Percentiles rank a stretch among this genome's conserved stretches.
Evolutionary conservation across 306 rosid species (phyloP).

Genomic region (Albizia julibrissin): DNA sequence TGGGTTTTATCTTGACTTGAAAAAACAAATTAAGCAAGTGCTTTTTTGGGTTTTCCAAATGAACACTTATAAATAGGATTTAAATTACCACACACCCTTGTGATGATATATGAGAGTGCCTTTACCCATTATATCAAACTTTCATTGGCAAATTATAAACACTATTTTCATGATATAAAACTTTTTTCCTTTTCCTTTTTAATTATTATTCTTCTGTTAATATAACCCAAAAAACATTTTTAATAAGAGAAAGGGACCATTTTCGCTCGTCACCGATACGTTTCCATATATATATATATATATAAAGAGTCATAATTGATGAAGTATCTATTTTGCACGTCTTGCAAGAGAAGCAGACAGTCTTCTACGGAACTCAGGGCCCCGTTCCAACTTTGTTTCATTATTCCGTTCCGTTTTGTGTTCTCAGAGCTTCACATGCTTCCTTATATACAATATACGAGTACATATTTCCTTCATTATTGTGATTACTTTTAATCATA

Average conservation of each 20-base stretch:
- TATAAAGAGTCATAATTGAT: not conserved
- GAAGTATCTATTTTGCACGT: not conserved
- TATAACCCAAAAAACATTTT: not conserved
- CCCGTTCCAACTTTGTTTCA: not conserved
- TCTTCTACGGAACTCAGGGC: conserved; percentile 2
- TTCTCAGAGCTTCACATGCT: not conserved
- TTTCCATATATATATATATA: not conserved
- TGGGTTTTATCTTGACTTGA: fast-evolving
- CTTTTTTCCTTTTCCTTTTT: not conserved
- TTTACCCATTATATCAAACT: not conserved
- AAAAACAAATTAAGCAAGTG: too few relatives aligned
- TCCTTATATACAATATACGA: not conserved
- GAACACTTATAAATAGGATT: too few relatives aligned
- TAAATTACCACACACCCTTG: too few relatives aligned
- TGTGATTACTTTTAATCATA: not conserved
- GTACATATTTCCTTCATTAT: not conserved
- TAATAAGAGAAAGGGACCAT: not conserved
- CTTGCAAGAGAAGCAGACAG: not conserved
- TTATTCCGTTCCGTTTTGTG: conserved; percentile 2
- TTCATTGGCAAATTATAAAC: not conserved
- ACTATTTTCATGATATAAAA: not conserved
- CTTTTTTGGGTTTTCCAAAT: too few relatives aligned
- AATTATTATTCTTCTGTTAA: not conserved
- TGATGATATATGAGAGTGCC: not conserved
- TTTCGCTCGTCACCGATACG: not conserved